These are phyloP conservation scores for Hypoxylon sp. DNA, from an alignment of 2,329 filamentous ascomycete genomes.

Conservation along the genomic window DNA sequence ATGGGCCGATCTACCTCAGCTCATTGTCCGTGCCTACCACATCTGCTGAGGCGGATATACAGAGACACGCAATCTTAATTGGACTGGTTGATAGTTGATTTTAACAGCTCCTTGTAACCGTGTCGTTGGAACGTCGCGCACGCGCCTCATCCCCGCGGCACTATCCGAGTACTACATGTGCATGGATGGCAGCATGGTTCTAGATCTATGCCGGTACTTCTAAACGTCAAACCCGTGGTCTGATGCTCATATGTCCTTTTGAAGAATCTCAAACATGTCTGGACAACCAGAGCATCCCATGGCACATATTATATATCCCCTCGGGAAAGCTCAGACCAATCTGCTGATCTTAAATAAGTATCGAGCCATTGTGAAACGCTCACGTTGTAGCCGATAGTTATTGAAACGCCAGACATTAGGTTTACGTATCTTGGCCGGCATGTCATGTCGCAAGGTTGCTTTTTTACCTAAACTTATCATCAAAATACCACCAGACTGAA, in stretches of 20 bases:
- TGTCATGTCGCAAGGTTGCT: background rate
- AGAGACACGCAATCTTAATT: background rate
- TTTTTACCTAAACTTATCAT: background rate
- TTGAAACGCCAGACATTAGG: background rate
- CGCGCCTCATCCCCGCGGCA: conserved; percentile 16
- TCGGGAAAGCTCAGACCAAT: conserved; percentile 11
- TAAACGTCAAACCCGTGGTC: conserved; percentile 19
- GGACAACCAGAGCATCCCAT: background rate
- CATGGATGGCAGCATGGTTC: conserved; percentile 24
- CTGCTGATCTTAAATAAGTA: conserved; percentile 28
- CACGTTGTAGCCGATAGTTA: background rate
- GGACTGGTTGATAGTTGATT: background rate
- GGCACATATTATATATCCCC: conserved; percentile 8
- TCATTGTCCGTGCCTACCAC: conserved; percentile 16
- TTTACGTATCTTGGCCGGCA: background rate
- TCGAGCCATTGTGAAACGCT: conserved; percentile 29
- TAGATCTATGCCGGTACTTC: conserved; percentile 33
- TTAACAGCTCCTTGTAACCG: conserved; percentile 15
- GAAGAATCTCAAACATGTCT: conserved; percentile 10
- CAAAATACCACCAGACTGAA: background rate
- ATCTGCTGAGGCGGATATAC: conserved; percentile 18
- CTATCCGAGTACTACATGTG: conserved; percentile 11
- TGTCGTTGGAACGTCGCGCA: conserved; percentile 22
- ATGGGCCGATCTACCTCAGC: conserved; percentile 12
- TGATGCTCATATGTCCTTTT: conserved; percentile 16